Conservation (phyloP, 169 alveolate genomes). For the Sarcocystis neurona region DNA sequence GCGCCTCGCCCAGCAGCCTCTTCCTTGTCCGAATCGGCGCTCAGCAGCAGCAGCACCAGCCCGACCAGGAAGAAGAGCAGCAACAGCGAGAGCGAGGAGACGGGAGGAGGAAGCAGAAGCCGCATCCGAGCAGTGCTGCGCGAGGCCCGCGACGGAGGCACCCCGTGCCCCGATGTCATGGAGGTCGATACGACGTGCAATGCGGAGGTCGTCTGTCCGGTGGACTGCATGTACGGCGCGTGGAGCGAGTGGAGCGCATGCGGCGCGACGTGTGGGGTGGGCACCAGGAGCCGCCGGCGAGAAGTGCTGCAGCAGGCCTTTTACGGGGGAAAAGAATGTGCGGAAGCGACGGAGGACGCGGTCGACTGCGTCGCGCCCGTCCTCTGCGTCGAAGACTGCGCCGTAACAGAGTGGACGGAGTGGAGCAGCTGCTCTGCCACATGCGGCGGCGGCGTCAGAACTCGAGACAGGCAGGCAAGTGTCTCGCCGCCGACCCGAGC, state of each 20-base stretch:
- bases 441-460: conserved; percentile 74
- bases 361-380: conserved; percentile 42
- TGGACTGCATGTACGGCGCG: conserved; percentile 71
- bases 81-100: background rate
- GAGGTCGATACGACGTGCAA: conserved; percentile 67
- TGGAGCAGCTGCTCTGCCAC: conserved; percentile 73
- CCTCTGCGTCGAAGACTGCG: conserved; percentile 61
- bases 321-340: conserved; percentile 60
- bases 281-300: conserved; percentile 65
- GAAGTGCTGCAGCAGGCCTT: conserved; percentile 35
- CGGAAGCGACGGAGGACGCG: conserved; percentile 34
- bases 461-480: conserved; percentile 66
- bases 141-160: conserved; percentile 30
- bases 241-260: conserved; percentile 76
- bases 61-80: too few relatives aligned
- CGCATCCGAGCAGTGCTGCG: conserved; percentile 41
- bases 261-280: conserved; percentile 71
- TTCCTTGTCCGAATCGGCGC: too few relatives aligned
- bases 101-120: conserved; percentile 40
- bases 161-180: conserved; percentile 49
- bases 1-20: too few relatives aligned
- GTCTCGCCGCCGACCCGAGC: too few relatives aligned
- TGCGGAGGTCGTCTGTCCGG: conserved; percentile 70
- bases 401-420: conserved; percentile 67
- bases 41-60: too few relatives aligned